phyloP scores from a whole-genome alignment of 2,329 filamentous ascomycete genomes.

The Aspergillus alliaceus region DNA sequence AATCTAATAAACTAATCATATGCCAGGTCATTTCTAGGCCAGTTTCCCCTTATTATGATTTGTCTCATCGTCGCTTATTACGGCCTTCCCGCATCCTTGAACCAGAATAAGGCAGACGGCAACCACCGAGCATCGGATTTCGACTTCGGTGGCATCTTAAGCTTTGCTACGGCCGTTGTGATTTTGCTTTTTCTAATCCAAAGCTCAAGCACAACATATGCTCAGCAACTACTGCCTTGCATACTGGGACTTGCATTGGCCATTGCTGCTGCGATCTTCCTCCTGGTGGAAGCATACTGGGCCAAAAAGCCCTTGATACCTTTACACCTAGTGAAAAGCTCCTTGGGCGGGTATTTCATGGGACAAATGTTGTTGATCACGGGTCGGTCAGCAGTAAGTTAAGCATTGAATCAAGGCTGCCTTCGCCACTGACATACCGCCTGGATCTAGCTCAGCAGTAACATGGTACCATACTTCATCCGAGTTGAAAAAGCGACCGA shows the following conservation, averaged over 20 bases:
- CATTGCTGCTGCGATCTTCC: not conserved
- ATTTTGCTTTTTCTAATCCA: not conserved
- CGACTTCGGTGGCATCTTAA: not conserved
- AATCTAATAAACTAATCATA: not conserved
- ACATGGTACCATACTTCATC: conserved; percentile 13
- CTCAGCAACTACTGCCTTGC: not conserved
- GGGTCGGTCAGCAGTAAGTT: not conserved
- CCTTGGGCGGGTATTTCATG: not conserved
- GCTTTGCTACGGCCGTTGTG: not conserved
- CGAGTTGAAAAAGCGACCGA: conserved; percentile 12
- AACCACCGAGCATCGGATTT: not conserved
- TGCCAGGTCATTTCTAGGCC: conserved; percentile 2
- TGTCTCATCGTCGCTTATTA: not conserved
- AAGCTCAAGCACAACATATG: not conserved
- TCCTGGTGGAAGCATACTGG: conserved; percentile 3
- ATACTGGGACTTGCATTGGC: not conserved
- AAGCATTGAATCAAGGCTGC: too few species aligned
- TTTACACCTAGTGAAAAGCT: not conserved
- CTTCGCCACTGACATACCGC: not conserved
- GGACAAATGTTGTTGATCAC: not conserved
- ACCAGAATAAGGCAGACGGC: not conserved
- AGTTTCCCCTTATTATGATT: not conserved
- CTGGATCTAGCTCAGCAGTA: not conserved
- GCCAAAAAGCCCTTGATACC: conserved; percentile 1
- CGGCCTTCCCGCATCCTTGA: conserved; percentile 1